phyloP scores from a whole-genome alignment of 1,139 yeast species.

The Pichiaceae sp. region DNA sequence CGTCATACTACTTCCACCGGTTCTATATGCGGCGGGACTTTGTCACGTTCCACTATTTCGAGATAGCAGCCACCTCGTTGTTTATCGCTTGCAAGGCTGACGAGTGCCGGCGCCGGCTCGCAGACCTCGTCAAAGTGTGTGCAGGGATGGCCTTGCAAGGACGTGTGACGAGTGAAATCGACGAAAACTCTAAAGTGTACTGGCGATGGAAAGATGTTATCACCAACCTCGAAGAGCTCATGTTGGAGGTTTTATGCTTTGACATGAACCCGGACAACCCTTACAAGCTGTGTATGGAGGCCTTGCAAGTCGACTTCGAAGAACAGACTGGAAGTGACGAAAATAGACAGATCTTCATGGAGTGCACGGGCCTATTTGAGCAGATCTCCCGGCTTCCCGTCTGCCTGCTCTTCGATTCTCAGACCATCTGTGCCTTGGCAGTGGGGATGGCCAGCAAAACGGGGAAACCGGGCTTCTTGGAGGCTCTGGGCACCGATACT shows the following conservation, averaged over 20 bases:
- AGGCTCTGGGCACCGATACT: slow-evolving; percentile 3
- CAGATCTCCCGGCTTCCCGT: slow-evolving; percentile 20
- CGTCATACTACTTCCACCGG: slow-evolving; percentile 40
- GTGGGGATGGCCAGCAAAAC: slow-evolving; percentile 8
- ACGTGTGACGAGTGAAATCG: slow-evolving; percentile 30
- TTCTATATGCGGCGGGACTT: slow-evolving; percentile 39
- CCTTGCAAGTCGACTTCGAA: slow-evolving; percentile 13
- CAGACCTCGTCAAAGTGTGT: slow-evolving; percentile 38
- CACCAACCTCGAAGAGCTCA: slow-evolving; percentile 33
- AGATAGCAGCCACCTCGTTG: slow-evolving; percentile 39
- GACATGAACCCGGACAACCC: slow-evolving; percentile 39
- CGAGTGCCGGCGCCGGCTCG: slow-evolving; percentile 37
- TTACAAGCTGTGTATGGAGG: slow-evolving; percentile 23
- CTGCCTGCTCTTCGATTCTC: slow-evolving; percentile 14
- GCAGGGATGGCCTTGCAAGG: slow-evolving; percentile 33
- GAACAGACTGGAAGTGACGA: slow-evolving; percentile 3
- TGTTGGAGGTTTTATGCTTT: slow-evolving; percentile 41
- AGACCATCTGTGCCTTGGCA: slow-evolving; percentile 18
- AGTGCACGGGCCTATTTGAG: slow-evolving; percentile 20
- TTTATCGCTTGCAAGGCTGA: slow-evolving; percentile 46
- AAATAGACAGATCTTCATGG: slow-evolving; percentile 17
- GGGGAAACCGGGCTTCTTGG: neutral
- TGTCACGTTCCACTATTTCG: slow-evolving; percentile 30
- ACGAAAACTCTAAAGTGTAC: slow-evolving; percentile 38
- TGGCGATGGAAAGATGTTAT: slow-evolving; percentile 44